Base-by-base conservation (phyloP, 768 basidiomycete genomes). In the Russula foetens region DNA sequence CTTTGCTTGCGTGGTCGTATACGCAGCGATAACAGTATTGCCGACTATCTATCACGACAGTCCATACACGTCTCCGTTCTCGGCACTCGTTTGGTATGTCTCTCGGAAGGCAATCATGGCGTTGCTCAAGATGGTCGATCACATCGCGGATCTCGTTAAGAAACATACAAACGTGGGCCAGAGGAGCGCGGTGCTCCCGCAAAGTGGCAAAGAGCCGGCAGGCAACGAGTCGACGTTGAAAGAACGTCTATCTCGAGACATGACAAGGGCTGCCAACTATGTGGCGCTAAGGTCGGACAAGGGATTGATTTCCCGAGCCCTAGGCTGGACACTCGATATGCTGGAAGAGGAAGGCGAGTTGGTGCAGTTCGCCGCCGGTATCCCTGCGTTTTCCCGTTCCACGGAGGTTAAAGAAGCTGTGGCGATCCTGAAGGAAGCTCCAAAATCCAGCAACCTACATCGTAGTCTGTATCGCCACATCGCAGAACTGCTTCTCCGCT, bases 41-140 rank as follows among this genome's bases (percentile, higher is more conserved):
- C 61, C 61, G 7, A 33, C 28, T 1, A 3, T 63, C 11, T 43
- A 33, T 12, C 52, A 33, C 44, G 24, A 59, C 26, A 35, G 43
- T 24, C 60, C 60, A 21, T 62, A 58, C 21, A 46, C 50, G 4
- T 38, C 60, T n/a, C 60, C 60, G 1, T 35, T 62, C 15, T 47
- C 60, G 15, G 23, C 23, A 2, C 17, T 29, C 19, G 35, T 17
- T 21, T 59, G 60, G 60, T 41, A n/a, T 14, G 8, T 52, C 19
- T 45, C 35, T 9, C 43, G 46, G 35, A 58, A 35, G 11, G 3
- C 14, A 1, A 33, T 28, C 5, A 2, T 17, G 14, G 26, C 9
- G 1, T 3, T 50, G 8, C 47, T 43, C 6, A 17, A 26, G 14
- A 17, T 4, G 15, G 19, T 11, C 45, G 17, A 35, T 5, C 8